These are phyloP conservation scores for Nemophila menziesii DNA, from an alignment of 257 asterid genomes.

Conservation along the genomic window DNA sequence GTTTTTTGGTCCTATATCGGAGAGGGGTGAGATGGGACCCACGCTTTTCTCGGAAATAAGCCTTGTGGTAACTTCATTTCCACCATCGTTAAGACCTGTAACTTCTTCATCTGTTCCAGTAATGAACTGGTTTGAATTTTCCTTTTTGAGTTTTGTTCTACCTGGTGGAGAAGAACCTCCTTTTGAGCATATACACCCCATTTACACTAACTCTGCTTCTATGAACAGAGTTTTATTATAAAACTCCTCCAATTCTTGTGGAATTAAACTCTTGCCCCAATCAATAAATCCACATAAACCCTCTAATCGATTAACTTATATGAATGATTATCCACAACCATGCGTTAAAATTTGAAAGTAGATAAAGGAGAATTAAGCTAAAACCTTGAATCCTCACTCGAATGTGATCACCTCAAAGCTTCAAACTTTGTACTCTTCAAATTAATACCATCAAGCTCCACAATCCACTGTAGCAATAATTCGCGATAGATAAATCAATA, in stretches of 20 bases:
- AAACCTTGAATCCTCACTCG: not conserved
- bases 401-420: slow-evolving; percentile 3
- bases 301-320: slow-evolving; percentile 10
- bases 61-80: slow-evolving; percentile 45
- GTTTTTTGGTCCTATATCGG: slow-evolving; percentile 38
- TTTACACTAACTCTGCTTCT: slow-evolving; percentile 19
- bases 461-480: slow-evolving; percentile 4
- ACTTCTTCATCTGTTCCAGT: slow-evolving; percentile 36
- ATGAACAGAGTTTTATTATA: slow-evolving; percentile 31
- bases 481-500: not conserved
- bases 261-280: slow-evolving; percentile 18
- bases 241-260: slow-evolving; percentile 25
- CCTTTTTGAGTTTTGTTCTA: slow-evolving; percentile 33
- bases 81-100: slow-evolving; percentile 49
- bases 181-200: slow-evolving; percentile 88
- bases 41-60: slow-evolving; percentile 56
- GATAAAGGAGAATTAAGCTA: not conserved
- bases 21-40: slow-evolving; percentile 43
- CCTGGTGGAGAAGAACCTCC: slow-evolving; percentile 24
- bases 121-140: slow-evolving; percentile 37
- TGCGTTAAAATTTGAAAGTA: slow-evolving; percentile 5
- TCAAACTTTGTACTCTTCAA: not conserved
- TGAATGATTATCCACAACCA: slow-evolving; percentile 1
- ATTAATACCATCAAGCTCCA: not conserved
- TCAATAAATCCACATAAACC: slow-evolving; percentile 10